These are phyloP conservation scores for Blastomyces percursus DNA, from an alignment of 2,329 filamentous ascomycete genomes.

Conservation along the genomic window DNA sequence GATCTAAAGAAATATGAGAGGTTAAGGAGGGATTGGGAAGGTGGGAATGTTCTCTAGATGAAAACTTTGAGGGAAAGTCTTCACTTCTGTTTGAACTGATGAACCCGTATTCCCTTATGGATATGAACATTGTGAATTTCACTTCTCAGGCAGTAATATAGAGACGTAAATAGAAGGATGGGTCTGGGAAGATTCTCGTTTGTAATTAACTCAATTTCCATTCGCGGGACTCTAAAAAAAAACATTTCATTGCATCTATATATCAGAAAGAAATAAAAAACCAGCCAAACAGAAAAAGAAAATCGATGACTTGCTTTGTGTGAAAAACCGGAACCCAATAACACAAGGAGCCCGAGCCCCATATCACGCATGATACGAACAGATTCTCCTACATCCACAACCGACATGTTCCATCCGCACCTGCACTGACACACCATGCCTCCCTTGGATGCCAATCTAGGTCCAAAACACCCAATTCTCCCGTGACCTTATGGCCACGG, in stretches of 20 bases:
- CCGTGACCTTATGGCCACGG: constrained; percentile 76
- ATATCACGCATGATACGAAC: not conserved
- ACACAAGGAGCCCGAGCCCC: too few species aligned
- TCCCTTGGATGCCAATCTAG: constrained; percentile 92
- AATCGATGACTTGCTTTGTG: not conserved
- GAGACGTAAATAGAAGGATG: not conserved
- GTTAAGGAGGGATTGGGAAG: constrained; percentile 41
- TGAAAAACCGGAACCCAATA: not conserved
- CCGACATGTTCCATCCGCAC: constrained; percentile 84
- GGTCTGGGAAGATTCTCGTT: not conserved
- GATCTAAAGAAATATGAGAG: constrained; percentile 48
- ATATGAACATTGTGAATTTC: not conserved
- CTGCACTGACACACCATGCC: constrained; percentile 88
- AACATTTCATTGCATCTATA: constrained; percentile 2
- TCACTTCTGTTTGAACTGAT: not conserved
- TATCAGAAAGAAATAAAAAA: not conserved
- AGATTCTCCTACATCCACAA: constrained; percentile 57
- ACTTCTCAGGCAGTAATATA: not conserved
- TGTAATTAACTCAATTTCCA: not conserved
- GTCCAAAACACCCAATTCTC: constrained; percentile 80
- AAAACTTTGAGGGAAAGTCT: not conserved
- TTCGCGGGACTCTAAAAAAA: not conserved
- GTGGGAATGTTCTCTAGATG: constrained; percentile 19
- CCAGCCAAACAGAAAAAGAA: not conserved
- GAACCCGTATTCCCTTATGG: not conserved